phyloP scores from a whole-genome alignment of 2,329 filamentous ascomycete genomes.

The Trichoderma atrobrunneum region DNA sequence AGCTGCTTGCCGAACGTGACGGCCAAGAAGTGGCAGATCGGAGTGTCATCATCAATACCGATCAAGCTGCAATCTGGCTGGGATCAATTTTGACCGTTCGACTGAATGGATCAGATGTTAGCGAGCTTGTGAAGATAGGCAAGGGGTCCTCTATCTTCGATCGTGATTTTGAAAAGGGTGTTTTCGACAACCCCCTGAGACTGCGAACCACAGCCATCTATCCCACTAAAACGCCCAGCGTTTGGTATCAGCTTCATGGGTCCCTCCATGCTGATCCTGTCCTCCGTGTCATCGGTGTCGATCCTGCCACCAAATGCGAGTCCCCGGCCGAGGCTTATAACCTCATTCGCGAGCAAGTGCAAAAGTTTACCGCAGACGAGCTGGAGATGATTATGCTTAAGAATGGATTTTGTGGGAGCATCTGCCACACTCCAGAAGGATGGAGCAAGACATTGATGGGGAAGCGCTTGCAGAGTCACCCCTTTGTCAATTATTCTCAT shows the following conservation, averaged over 20 bases:
- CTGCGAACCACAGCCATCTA: not conserved
- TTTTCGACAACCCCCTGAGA: not conserved
- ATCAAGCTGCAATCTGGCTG: not conserved
- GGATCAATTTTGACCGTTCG: not conserved
- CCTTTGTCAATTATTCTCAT: conserved; percentile 40
- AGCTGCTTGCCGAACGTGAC: not conserved
- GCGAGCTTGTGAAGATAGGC: not conserved
- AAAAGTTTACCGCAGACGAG: conserved; percentile 21
- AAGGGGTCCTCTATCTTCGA: not conserved
- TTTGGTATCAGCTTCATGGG: not conserved
- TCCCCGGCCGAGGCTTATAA: not conserved
- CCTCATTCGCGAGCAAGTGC: not conserved
- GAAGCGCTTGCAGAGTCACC: conserved; percentile 18
- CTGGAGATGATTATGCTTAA: conserved; percentile 27
- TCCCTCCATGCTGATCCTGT: not conserved
- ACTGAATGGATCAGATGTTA: not conserved
- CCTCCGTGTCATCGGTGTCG: not conserved
- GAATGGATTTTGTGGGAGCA: conserved; percentile 28
- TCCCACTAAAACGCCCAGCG: not conserved
- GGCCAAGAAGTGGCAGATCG: not conserved
- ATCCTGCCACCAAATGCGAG: not conserved
- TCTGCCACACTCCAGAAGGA: conserved; percentile 28
- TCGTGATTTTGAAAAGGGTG: not conserved
- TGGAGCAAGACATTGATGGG: conserved; percentile 28
- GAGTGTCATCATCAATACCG: not conserved